Evolutionary conservation across 192 early-diverging fungal genomes (phyloP), one percentile per base, ranked within the genome.

Genomic region (Rhizophlyctis rosea): DNA sequence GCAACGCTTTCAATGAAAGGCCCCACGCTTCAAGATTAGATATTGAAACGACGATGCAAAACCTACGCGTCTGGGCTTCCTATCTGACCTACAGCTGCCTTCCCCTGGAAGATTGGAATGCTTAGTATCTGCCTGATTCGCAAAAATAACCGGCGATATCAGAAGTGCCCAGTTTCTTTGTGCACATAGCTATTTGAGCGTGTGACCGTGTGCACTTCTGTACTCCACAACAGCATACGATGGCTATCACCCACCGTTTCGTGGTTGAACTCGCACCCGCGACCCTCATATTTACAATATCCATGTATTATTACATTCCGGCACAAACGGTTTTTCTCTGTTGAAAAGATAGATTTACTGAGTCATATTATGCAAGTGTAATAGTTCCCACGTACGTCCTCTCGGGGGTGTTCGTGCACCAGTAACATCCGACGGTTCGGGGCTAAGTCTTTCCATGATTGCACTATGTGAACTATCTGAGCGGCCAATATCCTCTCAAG

Each of bases 221-320:
- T n/a, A n/a, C n/a, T n/a, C n/a, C n/a, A n/a, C 50, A 7, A 7
- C 50, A 27, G 9, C 16, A 52, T 7, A 16, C 5, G 9, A 52
- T 16, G 7, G 9, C 50, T 23, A 23, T 9, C 33, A 59, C 76
- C 70, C 79, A 87, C 88, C 36, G 64, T 60, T 34, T 88, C 86
- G 63, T 93, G 91, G 62, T 83, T 89, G 72, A 88, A 93, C 74
- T 88, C 86, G 71, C 91, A 93, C 2, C 91, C 90, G 53, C 84
- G 85, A 59, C 78, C 77, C 73, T 93, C 90, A 62, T 76, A 90
- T 68, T 92, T 90, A 75, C 91, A 93, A 59, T 78, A 87, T 2
- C 91, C 91, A 76, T 90, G 87, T 64, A 91, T 91, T 47, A 91
- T 52, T 3, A 58, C 57, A 49, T 58, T 58, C n/a, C 57, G 25